Conservation (phyloP, 2,329 filamentous ascomycete species). For the Rhytidhysteron rufulum region DNA sequence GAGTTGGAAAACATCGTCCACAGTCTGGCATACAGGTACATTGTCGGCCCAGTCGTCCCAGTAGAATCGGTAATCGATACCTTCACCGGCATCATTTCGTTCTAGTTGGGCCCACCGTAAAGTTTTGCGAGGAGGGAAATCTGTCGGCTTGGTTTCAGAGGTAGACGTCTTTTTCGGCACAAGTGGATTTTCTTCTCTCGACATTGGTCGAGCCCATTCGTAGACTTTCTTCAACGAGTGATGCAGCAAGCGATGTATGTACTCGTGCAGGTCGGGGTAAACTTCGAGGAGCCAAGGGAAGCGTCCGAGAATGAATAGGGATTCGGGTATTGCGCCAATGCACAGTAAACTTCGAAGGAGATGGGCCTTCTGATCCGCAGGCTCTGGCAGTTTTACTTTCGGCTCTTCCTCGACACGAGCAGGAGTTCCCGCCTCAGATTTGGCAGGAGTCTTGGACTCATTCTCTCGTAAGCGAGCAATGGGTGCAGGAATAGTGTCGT, state of each 20-base stretch:
- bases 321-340: conserved; percentile 88
- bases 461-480: conserved; percentile 49
- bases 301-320: conserved; percentile 84
- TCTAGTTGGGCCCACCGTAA: conserved; percentile 84
- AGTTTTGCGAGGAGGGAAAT: conserved; percentile 60
- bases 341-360: conserved; percentile 81
- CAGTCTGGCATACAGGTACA: conserved; percentile 81
- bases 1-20: conserved; percentile 86
- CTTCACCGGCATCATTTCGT: conserved; percentile 68
- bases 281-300: conserved; percentile 90
- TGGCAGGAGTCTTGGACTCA: conserved; percentile 44
- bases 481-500: conserved; percentile 63
- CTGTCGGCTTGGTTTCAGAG: conserved; percentile 58
- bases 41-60: conserved; percentile 98
- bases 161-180: conserved; percentile 40
- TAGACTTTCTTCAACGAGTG: conserved; percentile 78
- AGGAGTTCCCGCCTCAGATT: conserved; percentile 41
- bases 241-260: conserved; percentile 79
- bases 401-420: conserved; percentile 39
- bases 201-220: conserved; percentile 47
- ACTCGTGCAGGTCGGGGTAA: conserved; percentile 75
- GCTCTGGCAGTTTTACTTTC: conserved; percentile 61
- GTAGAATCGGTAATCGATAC: conserved; percentile 83
- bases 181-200: conserved; percentile 39
- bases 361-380: conserved; percentile 81